Evolutionary conservation across 2,329 filamentous ascomycete species (phyloP), one percentile per base, ranked within the genome.

Genomic region (Hypoxylon sp.): DNA sequence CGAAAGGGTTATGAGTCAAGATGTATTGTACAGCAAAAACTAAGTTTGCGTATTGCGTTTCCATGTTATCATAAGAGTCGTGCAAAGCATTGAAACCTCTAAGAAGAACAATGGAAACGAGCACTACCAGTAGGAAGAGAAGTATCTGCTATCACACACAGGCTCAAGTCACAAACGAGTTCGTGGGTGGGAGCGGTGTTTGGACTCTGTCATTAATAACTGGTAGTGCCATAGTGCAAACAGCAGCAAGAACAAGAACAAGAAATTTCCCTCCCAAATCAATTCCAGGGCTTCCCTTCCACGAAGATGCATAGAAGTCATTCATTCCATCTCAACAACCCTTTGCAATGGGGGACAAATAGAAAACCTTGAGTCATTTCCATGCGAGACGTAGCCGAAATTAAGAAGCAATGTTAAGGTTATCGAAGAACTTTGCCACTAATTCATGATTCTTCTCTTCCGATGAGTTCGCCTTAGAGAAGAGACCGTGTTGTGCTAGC

Each of bases 221-320:
- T 54, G 41, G 34, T 54, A 16, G 41, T 37, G 45, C 47, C 47
- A 27, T 54, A 16, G 27, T 25, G 37, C 59, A 59, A 41, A 29
- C 37, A 21, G 4, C 14, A 41, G 21, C 37, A 21, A 39, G 34
- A 39, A 19, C 37, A 41, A 41, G n/a, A 21, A 41, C 7, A 32
- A 27, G 11, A 59, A 48, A 45, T 34, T 32, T 54, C 39, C 59
- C 50, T 30, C 39, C 45, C 41, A 63, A 54, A 48, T 47, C 39
- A 47, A 46, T 45, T 51, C 48, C 19, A 16, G 30, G 29, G 25
- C 25, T 51, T 39, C 43, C 43, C 50, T 25, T 25, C 50, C 21
- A 29, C 37, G 54, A 56, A 63, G 32, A 47, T 63, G 23, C 50
- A 9, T 46, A n/a, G 47, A 54, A 11, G 45, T 55, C 27, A 29